Evolutionary conservation across 345 rosid species (phyloP).

Genomic region (Linum usitatissimum): DNA sequence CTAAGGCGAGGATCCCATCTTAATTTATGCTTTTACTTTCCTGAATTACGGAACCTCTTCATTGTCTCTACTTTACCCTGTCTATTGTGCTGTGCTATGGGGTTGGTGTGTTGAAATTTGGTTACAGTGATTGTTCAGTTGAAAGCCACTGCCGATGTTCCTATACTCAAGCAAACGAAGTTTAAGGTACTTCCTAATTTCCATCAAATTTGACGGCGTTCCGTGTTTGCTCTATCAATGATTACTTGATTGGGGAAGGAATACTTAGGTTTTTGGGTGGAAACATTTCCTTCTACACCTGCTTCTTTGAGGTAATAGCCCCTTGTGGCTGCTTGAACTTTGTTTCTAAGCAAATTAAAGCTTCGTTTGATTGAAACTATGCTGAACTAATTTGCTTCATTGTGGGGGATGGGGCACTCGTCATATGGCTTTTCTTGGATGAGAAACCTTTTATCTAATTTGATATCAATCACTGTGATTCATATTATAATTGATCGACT

Average conservation of each 20-base stretch:
- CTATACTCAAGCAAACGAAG: constrained; percentile 66
- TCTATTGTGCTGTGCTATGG: constrained; percentile 9
- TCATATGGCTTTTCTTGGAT: background rate
- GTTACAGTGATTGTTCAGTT: constrained; percentile 48
- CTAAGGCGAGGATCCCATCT: background rate
- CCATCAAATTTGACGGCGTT: background rate
- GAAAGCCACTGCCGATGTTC: constrained; percentile 56
- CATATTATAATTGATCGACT: no score
- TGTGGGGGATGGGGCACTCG: background rate
- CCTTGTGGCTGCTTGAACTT: background rate
- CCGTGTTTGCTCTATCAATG: background rate
- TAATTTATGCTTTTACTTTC: background rate
- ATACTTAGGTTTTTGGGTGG: background rate
- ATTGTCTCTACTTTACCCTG: background rate
- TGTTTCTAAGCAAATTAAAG: background rate
- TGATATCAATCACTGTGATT: no score
- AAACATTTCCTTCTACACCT: background rate
- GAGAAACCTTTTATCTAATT: background rate
- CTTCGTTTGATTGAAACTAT: background rate
- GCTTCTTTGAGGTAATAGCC: no score
- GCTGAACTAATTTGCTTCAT: background rate
- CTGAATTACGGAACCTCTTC: background rate
- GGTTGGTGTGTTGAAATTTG: constrained; percentile 2
- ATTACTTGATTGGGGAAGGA: background rate
- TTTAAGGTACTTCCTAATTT: constrained; percentile 47